Evolutionary conservation across 2,329 filamentous ascomycete genomes (phyloP), one percentile per base, ranked within the genome.

Genomic region (Fonsecaea pedrosoi): DNA sequence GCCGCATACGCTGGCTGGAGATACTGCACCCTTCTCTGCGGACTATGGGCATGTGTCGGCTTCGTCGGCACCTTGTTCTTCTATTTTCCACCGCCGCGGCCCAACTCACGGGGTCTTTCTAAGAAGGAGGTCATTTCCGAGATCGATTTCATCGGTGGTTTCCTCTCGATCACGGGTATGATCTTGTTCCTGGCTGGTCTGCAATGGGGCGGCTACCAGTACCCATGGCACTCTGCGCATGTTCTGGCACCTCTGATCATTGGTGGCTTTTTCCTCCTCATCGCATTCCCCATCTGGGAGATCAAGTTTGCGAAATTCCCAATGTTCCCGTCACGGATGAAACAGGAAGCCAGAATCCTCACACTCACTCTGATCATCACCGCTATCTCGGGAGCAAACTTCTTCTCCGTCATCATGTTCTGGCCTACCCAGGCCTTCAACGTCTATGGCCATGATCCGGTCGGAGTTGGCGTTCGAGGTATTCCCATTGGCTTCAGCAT

Each of bases 371-470:
- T 87, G 21, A 73, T 87, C 62, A 86, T 87, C 72, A 87, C 85
- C 13, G 86, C 86, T 72, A 84, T 87, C 60, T 86, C 84, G 0
- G 86, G 86, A 3, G 83, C 84, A 66, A 87, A 87, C 73, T 87
- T 86, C 76, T 85, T 86, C 73, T 82, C 83, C 0, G 78, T 84
- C 10, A 75, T 82, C 58, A 80, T 82, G 75, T 87, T 89, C 74
- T 90, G 87, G 87, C 86, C 86, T 4, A 87, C 86, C 0, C 84
- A 90, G 75, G 83, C 85, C 0, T 88, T 86, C 78, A 89, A 89
- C 70, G 84, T 89, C 9, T 89, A 89, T 73, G 86, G 86, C n/a
- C 86, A 90, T 69, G 86, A 90, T 69, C 87, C 88, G 0, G 76
- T 89, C 18, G 82, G 81, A 25, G 84, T 90, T 62, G 89, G 89